phyloP scores from a whole-genome alignment of 2,329 filamentous ascomycete genomes.

The Talaromyces sp. region DNA sequence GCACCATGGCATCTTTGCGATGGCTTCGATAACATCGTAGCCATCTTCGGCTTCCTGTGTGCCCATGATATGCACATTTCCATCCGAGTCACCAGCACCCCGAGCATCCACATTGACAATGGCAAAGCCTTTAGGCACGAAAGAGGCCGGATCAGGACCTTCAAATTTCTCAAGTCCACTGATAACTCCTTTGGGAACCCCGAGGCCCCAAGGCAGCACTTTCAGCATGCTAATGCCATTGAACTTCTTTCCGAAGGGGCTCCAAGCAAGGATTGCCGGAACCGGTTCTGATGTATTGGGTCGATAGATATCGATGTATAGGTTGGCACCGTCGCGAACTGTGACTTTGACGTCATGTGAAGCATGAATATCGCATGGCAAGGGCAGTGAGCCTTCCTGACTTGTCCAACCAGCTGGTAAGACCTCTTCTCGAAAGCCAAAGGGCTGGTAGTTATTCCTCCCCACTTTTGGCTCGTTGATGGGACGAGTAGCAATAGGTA shows the following conservation, averaged over 20 bases:
- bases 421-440: neutral
- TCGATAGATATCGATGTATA: neutral
- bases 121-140: conserved; percentile 25
- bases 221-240: neutral
- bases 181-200: neutral
- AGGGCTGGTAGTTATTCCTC: neutral
- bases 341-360: neutral
- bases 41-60: conserved; percentile 34
- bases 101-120: conserved; percentile 27
- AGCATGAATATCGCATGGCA: neutral
- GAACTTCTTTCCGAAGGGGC: neutral
- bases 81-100: conserved; percentile 28
- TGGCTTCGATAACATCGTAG: conserved; percentile 2
- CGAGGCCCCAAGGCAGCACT: neutral
- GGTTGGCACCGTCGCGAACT: neutral
- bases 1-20: neutral
- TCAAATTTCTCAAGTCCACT: neutral
- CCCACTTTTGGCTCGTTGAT: neutral
- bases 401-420: neutral
- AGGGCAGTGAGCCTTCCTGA: neutral
- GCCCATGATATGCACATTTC: conserved; percentile 32
- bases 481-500: neutral
- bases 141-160: conserved; percentile 16
- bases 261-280: neutral
- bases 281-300: neutral